Evolutionary conservation across 2,329 filamentous ascomycete species (phyloP).

Genomic region (Lachnellula cervina): DNA sequence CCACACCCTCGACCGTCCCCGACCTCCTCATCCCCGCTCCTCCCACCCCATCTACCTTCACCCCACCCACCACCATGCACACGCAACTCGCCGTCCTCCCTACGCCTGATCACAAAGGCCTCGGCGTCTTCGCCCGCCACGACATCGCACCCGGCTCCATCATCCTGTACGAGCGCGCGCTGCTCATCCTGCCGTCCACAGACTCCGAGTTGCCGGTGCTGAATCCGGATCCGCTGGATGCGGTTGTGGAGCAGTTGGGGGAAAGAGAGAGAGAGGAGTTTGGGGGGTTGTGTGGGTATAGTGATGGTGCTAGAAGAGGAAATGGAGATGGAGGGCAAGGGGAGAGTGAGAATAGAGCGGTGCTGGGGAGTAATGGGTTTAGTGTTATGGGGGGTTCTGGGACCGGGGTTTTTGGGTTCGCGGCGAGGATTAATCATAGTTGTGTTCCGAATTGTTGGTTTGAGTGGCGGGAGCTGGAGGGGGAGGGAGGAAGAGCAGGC

Average conservation of each 20-base stretch:
- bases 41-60: neutral
- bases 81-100: neutral
- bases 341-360: slow-evolving; percentile 15
- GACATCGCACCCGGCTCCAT: slow-evolving; percentile 17
- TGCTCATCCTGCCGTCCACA: slow-evolving; percentile 13
- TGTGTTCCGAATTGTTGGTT: slow-evolving; percentile 23
- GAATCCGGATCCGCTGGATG: slow-evolving; percentile 15
- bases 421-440: slow-evolving; percentile 15
- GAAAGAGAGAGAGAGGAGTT: neutral
- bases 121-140: slow-evolving; percentile 22
- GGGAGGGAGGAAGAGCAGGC: too few relatives aligned
- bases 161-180: slow-evolving; percentile 21
- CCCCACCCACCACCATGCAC: too few relatives aligned
- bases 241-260: neutral
- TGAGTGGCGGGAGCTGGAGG: slow-evolving; percentile 20
- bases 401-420: slow-evolving; percentile 23
- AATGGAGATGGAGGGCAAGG: neutral
- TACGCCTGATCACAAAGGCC: slow-evolving; percentile 12
- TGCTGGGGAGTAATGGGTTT: slow-evolving; percentile 25
- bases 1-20: too few relatives aligned
- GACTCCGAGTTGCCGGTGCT: neutral
- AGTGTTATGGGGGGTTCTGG: slow-evolving; percentile 12
- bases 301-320: neutral
- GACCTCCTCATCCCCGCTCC: neutral
- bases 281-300: neutral